These are phyloP conservation scores for Talaromyces atroroseus DNA, from an alignment of 2,329 filamentous ascomycete genomes.

Conservation along the genomic window DNA sequence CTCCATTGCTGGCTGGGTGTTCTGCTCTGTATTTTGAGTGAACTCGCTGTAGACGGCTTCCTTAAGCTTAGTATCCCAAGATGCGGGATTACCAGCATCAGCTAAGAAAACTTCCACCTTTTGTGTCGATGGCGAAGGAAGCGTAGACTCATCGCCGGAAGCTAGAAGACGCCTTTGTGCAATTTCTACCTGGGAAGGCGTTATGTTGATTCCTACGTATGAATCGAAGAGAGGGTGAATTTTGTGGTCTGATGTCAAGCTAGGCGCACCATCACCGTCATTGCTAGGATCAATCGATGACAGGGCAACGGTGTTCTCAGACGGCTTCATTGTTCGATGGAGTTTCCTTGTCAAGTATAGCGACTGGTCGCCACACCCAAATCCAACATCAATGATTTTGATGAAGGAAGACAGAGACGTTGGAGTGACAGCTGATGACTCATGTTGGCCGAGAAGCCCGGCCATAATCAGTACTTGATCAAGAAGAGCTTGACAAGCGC, in stretches of 20 bases:
- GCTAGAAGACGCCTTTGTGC: constrained; percentile 18
- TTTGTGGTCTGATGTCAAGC: neutral
- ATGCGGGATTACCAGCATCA: constrained; percentile 45
- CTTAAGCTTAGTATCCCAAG: constrained; percentile 35
- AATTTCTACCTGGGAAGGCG: constrained; percentile 41
- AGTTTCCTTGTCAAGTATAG: constrained; percentile 38
- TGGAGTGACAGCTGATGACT: neutral
- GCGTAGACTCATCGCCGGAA: neutral
- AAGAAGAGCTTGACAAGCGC: constrained; percentile 48
- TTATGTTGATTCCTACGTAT: constrained; percentile 52
- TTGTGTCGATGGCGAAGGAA: constrained; percentile 4
- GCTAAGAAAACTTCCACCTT: constrained; percentile 40
- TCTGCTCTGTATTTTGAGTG: neutral
- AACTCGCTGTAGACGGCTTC: constrained; percentile 11
- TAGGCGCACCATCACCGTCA: constrained; percentile 10
- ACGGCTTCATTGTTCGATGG: neutral
- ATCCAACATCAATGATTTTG: constrained; percentile 48
- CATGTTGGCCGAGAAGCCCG: constrained; percentile 29
- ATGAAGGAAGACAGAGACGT: constrained; percentile 9
- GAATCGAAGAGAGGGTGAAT: constrained; percentile 27
- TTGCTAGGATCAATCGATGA: neutral
- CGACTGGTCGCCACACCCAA: constrained; percentile 57
- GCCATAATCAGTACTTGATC: constrained; percentile 43
- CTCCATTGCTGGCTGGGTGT: neutral
- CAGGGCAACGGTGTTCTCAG: neutral